Evolutionary conservation across 495 filamentous ascomycete genomes (phyloP), one percentile per base, ranked within the genome.

Genomic region (Penicillium samsonianum): DNA sequence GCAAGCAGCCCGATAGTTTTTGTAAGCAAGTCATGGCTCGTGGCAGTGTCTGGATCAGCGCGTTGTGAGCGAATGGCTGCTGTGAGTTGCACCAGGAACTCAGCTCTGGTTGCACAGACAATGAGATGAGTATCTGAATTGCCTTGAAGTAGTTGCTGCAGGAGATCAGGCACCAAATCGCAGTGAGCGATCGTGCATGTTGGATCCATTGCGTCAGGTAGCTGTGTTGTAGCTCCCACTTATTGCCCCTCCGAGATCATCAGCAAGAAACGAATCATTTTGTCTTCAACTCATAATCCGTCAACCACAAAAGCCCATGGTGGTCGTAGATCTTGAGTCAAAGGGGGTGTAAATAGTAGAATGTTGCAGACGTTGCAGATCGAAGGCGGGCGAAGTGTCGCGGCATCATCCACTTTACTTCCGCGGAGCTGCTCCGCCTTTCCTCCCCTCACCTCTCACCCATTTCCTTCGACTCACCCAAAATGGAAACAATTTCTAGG

Each of bases 401-500:
- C 20, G 25, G 20, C 55, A 58, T 53, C 55, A 53, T 58, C 26
- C 37, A 42, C 23, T 25, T 54, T 47, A 60, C 42, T 50, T 40
- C 66, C 55, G 64, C 59, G 64, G 64, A 69, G 61, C 63, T 62
- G 63, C 65, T 60, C 64, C 64, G 55, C 64, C 59, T 59, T 63
- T 40, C 48, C 48, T 48, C 53, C 50, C 63, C 55, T 50, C 52
- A 53, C 30, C 53, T 49, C 67, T 58, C 55, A 53, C 57, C 54
- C 45, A 47, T 50, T 62, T 63, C 62, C 57, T 45, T 50, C 59
- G 51, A 57, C 51, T 35, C 57, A 51, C 14, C 45, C 28, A 50
- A 38, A 53, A 92, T 98, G 94, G 94, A 98, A 79, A 95, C 94
- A n/a, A 91, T 97, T 61, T 92, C 94, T 19, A 80, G 89, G 63